A percentile compares a stretch with the other conserved stretches of the same genome.
phyloP scores from a whole-genome alignment of 805 yeast genomes.

The Sugiyamaella qingdaonensis region DNA sequence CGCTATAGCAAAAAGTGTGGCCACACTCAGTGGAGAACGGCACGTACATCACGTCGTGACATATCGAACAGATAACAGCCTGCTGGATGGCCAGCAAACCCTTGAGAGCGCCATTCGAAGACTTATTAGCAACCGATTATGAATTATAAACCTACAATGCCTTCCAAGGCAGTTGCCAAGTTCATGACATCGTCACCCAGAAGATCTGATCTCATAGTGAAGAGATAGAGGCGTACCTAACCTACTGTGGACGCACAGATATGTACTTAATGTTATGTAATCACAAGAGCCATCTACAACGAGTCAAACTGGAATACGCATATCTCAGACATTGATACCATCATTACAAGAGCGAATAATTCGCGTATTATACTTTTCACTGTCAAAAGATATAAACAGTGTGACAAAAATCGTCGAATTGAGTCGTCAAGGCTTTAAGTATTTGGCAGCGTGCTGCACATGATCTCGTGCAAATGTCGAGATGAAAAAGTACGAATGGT shows the following conservation, averaged over 20 bases:
- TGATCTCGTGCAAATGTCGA: conserved; percentile 77
- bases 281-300: no score
- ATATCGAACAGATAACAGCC: conserved; percentile 45
- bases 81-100: conserved; percentile 18
- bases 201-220: not conserved
- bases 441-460: conserved; percentile 80
- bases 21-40: conserved; percentile 60
- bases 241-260: not conserved
- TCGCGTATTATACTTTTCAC: no score
- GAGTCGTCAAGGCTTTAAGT: conserved; percentile 28
- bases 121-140: not conserved
- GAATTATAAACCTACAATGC: not conserved
- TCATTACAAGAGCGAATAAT: no score
- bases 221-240: not conserved
- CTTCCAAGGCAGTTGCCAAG: not conserved
- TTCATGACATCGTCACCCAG: not conserved
- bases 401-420: no score
- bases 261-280: not conserved
- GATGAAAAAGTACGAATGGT: conserved; percentile 86
- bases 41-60: conserved; percentile 56
- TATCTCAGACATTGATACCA: no score
- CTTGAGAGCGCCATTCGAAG: not conserved
- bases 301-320: no score
- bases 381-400: no score
- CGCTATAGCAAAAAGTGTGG: conserved; percentile 59